Conservation (phyloP, 768 basidiomycete genomes). For the Mycena rebaudengoi region DNA sequence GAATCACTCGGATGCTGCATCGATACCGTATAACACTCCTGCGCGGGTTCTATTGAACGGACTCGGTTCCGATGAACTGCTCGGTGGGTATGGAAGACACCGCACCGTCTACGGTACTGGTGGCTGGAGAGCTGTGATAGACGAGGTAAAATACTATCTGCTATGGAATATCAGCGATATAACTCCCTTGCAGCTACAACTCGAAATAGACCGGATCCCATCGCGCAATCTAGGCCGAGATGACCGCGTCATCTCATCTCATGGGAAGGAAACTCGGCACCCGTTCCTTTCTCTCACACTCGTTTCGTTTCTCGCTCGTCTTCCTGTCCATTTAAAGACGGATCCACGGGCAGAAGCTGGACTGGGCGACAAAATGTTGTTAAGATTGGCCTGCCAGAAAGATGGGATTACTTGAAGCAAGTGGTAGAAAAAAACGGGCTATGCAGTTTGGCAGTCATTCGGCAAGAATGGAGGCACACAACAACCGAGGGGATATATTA, state of each 20-base stretch:
- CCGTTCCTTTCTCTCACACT: slow-evolving; percentile 88
- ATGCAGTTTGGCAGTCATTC: slow-evolving; percentile 97
- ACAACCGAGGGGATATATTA: slow-evolving; percentile 58
- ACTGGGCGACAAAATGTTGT: slow-evolving; percentile 87
- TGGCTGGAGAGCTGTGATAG: slow-evolving; percentile 80
- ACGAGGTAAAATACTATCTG: slow-evolving; percentile 64
- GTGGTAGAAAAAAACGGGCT: slow-evolving; percentile 84
- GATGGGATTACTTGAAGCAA: slow-evolving; percentile 81
- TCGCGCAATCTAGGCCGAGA: slow-evolving; percentile 92
- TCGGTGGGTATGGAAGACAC: slow-evolving; percentile 95
- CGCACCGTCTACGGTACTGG: slow-evolving; percentile 71
- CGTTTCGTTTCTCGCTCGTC: slow-evolving; percentile 75
- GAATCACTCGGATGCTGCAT: slow-evolving; percentile 39
- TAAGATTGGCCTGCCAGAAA: slow-evolving; percentile 76
- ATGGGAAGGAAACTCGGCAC: slow-evolving; percentile 92
- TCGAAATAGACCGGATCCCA: slow-evolving; percentile 89
- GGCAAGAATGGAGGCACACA: slow-evolving; percentile 80
- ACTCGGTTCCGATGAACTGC: slow-evolving; percentile 92
- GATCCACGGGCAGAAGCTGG: slow-evolving; percentile 81
- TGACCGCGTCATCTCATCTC: slow-evolving; percentile 90
- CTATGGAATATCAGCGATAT: not conserved
- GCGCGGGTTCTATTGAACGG: slow-evolving; percentile 91
- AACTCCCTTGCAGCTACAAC: slow-evolving; percentile 69
- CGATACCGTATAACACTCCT: slow-evolving; percentile 67
- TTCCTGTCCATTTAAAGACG: slow-evolving; percentile 85